Conservation (phyloP, 805 yeast genomes). For the Candida ficus region DNA sequence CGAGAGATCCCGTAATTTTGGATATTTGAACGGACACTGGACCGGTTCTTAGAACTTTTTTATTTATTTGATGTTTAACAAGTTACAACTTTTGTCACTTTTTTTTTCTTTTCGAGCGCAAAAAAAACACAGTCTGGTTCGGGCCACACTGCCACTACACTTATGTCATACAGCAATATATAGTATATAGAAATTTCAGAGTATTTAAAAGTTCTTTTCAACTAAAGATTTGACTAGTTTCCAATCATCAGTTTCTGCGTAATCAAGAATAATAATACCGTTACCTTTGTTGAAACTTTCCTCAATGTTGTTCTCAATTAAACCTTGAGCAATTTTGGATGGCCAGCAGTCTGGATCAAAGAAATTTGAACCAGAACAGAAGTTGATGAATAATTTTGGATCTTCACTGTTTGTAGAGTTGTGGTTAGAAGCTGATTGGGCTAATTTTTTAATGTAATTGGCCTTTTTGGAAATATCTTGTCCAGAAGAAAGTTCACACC, state of each 20-base stretch:
- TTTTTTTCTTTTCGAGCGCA: no score
- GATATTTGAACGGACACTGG: no score
- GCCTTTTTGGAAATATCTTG: conserved; percentile 54
- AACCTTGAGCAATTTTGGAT: conserved; percentile 50
- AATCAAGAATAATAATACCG: conserved; percentile 68
- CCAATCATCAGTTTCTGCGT: conserved; percentile 60
- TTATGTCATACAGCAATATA: no score
- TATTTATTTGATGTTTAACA: no score
- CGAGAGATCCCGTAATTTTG: no score
- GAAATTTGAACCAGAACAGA: conserved; percentile 69
- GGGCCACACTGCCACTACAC: no score
- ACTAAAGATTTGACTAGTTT: conserved; percentile 44
- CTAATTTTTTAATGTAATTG: conserved; percentile 49
- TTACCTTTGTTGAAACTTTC: conserved; percentile 47
- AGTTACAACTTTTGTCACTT: no score
- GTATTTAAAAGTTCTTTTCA: conserved; percentile 39
- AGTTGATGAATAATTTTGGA: conserved; percentile 62
- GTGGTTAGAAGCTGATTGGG: conserved; percentile 47
- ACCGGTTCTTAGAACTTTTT: no score
- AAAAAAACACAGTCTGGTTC: no score
- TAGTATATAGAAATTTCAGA: no score
- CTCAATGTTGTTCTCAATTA: conserved; percentile 38
- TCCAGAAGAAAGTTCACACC: conserved; percentile 52
- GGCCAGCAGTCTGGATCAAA: conserved; percentile 76
- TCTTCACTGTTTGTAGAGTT: conserved; percentile 37